phyloP scores from a whole-genome alignment of 2,329 filamentous ascomycete genomes.

The Aspergillus sclerotialis region DNA sequence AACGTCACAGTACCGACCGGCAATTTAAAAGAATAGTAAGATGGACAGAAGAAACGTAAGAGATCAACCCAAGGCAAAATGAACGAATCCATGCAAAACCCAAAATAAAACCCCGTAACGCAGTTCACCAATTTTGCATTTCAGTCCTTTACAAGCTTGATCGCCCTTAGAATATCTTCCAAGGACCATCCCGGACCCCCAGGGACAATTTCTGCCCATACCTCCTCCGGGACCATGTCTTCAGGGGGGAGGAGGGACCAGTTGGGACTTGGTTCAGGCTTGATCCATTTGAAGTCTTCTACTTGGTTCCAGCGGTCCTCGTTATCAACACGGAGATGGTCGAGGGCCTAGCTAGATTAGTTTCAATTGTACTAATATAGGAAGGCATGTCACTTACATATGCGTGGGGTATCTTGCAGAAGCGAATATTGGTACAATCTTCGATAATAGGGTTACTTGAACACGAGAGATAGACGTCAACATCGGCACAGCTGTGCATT shows the following conservation, averaged over 20 bases:
- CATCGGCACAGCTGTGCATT: slow-evolving; percentile 78
- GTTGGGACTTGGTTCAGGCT: slow-evolving; percentile 76
- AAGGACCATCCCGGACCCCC: slow-evolving; percentile 56
- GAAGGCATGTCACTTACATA: slow-evolving; percentile 53
- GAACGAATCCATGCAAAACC: too few species aligned
- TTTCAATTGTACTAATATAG: background rate
- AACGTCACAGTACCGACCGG: too few species aligned
- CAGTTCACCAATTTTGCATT: too few species aligned
- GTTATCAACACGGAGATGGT: slow-evolving; percentile 23
- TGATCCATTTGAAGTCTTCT: slow-evolving; percentile 97
- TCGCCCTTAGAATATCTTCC: slow-evolving; percentile 54
- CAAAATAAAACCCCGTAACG: too few species aligned
- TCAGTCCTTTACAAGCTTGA: slow-evolving; percentile 20
- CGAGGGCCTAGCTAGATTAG: slow-evolving; percentile 18
- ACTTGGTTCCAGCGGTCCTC: slow-evolving; percentile 79
- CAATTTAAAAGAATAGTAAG: too few species aligned
- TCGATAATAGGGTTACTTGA: slow-evolving; percentile 88
- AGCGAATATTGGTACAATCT: slow-evolving; percentile 70
- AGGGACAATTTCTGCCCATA: slow-evolving; percentile 64
- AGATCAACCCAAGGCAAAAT: too few species aligned
- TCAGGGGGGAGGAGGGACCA: slow-evolving; percentile 65
- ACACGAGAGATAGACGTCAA: slow-evolving; percentile 78
- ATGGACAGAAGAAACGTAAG: too few species aligned
- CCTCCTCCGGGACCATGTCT: slow-evolving; percentile 51
- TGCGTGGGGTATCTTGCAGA: slow-evolving; percentile 63